Base-by-base conservation (phyloP, 495 filamentous ascomycete genomes). In the Penicillium dipodomyicola region DNA sequence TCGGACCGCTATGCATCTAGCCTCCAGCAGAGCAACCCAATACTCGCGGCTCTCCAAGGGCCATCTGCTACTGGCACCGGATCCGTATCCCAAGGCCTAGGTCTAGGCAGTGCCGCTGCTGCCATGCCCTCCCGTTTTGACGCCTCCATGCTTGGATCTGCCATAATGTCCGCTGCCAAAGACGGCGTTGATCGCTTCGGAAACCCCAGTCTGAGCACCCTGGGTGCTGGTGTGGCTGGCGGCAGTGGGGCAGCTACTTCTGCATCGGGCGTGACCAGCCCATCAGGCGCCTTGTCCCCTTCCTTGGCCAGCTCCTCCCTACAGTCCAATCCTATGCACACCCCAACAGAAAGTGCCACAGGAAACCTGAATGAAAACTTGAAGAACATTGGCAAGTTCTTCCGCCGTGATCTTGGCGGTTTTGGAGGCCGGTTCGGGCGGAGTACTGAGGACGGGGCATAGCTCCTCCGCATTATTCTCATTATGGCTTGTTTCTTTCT, bases 381-480 rank as follows among this genome's bases (percentile, higher is more conserved):
- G 71, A 91, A 88, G 80, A 96, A 89, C 71, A 88, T 98, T 68
- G 94, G 94, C 3, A 96, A 94, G 72, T 96, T 98, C 74, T 97
- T 98, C 76, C 84, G 87, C 48, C 73, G 93, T 52, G 94, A 98
- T 76, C 82, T 93, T 30, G 88, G 90, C 37, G 87, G 87, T 3
- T 85, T 97, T 71, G 87, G 90, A 10, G 83, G 87, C 10, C 75
- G 89, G 58, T 92, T 94, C 72, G 82, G 80, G 1, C 65, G 72
- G 25, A 63, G 69, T 10, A 59, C 63, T 22, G 75, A 77, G 41
- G 76, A 77, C 64, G 67, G 61, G 55, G 22, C 43, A 23, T 61
- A 54, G 22, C 20, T 51, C 1, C 19, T n/a, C 20, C 30, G 11
- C 23, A 7, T 27, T 40, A 23, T 40, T 32, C 17, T 37, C 35